Base-by-base conservation (phyloP, 2,329 filamentous ascomycete species). In the Acephala macrosclerotiorum region DNA sequence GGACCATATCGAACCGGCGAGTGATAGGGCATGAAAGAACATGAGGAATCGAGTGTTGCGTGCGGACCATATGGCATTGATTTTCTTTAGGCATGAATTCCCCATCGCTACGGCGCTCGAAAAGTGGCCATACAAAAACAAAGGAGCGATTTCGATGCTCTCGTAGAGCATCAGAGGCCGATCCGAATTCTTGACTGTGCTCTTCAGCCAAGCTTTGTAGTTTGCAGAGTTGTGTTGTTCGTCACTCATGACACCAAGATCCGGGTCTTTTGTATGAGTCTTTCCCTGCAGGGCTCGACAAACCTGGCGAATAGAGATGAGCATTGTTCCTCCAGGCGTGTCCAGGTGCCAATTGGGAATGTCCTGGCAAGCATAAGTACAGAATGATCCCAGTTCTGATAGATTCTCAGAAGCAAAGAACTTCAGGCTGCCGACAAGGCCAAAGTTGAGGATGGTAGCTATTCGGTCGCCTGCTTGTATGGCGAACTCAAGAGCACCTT, bases 271-370 rank as follows among this genome's bases (percentile, higher is more conserved):
- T 18, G 79, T 76, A 3, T 79, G 78, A 0, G 91, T 94, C 76
- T 93, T 94, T 61, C 91, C 91, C 75, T 93, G 90, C 25, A 94
- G 78, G n/a, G 91, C 90, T 58, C 90, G 85, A 59, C 84, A 85
- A 33, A 87, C 83, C 74, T 94, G 91, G 58, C 89, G 81, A 3
- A 89, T 82, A 2, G 85, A 83, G 65, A 91, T 85, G 8, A 94
- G 79, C 58, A 93, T 80, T 0, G 87, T 87, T 2, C 91, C 91
- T 14, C 91, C 91, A 65, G 91, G 84, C 0, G 89, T 85, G 71
- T 93, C 91, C 49, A 84, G 81, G 55, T 88, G 82, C 91, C 91
- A 94, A 58, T 89, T 87, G 1, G 87, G 86, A 65, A 92, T 86
- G 68, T 94, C 91, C 66, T 93, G 86, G 66, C 89, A 90, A 25